Percentiles rank a stretch among this genome's conserved stretches.
Conservation (phyloP, 257 asterid genomes). For the Coffea eugenioides region DNA sequence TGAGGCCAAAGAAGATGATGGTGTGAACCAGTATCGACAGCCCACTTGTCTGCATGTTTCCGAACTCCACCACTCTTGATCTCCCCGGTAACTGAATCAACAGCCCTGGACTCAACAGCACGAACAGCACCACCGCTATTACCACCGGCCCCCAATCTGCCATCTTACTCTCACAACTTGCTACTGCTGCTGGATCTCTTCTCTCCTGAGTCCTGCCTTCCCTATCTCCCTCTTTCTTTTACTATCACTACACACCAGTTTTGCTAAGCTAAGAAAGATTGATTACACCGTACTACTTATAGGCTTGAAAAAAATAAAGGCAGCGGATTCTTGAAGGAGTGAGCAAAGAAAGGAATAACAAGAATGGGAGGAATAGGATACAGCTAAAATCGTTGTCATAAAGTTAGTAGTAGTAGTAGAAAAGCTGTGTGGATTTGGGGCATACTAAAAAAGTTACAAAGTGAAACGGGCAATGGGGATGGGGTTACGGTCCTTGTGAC, state of each 20-base stretch:
- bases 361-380: not conserved
- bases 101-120: slow-evolving; percentile 76
- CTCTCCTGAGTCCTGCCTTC: too few species aligned
- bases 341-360: slow-evolving; percentile 18
- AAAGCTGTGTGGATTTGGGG: too few species aligned
- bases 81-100: slow-evolving; percentile 77
- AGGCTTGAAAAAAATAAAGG: not conserved
- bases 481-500: not conserved
- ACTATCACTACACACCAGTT: not conserved
- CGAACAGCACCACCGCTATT: slow-evolving; percentile 79
- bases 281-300: not conserved
- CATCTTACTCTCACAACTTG: slow-evolving; percentile 27
- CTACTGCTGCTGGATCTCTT: too few species aligned
- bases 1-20: slow-evolving; percentile 57
- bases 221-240: too few species aligned
- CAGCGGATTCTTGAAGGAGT: slow-evolving; percentile 5
- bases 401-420: too few species aligned
- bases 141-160: slow-evolving; percentile 89
- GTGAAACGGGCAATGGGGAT: not conserved
- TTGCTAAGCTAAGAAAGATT: not conserved
- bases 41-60: slow-evolving; percentile 65
- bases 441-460: not conserved
- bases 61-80: slow-evolving; percentile 57
- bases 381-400: too few species aligned
- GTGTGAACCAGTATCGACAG: slow-evolving; percentile 65